These are phyloP conservation scores for Asterella californica DNA, from an alignment of 225 moss, liverwort and hornwort species.

Conservation along the genomic window DNA sequence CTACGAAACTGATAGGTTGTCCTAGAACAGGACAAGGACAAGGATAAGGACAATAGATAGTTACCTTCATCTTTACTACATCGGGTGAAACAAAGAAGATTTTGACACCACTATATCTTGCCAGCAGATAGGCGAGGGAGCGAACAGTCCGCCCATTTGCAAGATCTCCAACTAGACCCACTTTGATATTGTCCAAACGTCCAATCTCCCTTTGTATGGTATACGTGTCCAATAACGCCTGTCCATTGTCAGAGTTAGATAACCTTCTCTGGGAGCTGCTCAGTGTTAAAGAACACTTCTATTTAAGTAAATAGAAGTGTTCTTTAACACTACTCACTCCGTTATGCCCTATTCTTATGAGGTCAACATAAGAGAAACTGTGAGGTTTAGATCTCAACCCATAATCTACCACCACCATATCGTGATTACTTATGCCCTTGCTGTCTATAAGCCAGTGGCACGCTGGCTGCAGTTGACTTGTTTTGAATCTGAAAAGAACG, in stretches of 20 bases:
- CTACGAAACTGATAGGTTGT: no score
- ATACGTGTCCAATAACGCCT: slow-evolving; percentile 92
- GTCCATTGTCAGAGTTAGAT: slow-evolving; percentile 1
- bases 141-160: slow-evolving; percentile 90
- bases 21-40: not conserved
- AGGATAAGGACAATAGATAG: not conserved
- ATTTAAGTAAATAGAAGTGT: no score
- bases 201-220: slow-evolving; percentile 93
- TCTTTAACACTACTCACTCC: not conserved
- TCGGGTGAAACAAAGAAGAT: slow-evolving; percentile 91
- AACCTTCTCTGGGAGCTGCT: not conserved
- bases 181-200: slow-evolving; percentile 76
- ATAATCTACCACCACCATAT: not conserved
- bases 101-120: slow-evolving; percentile 77
- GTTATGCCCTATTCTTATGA: not conserved
- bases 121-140: slow-evolving; percentile 70
- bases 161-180: slow-evolving; percentile 92
- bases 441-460: not conserved
- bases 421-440: not conserved
- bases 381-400: not conserved
- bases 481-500: not conserved
- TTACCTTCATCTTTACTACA: slow-evolving; percentile 81
- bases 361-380: not conserved
- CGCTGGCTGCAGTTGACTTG: not conserved
- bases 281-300: no score